These are phyloP conservation scores for Talaromyces trachyspermus DNA, from an alignment of 495 filamentous ascomycete species.

Conservation along the genomic window DNA sequence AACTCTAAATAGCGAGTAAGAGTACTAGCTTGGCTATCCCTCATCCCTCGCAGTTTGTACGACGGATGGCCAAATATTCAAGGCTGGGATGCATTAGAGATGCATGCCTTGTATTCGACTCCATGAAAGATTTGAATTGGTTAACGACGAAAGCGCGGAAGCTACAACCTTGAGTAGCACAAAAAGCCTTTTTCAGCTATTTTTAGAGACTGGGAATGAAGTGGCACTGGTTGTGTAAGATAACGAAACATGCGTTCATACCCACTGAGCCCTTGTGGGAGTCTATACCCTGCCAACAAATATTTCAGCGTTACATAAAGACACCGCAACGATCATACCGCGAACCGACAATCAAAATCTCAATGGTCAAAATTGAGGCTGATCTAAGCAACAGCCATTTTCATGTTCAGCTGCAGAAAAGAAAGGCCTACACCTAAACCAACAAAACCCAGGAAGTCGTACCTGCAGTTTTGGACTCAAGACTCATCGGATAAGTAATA, in stretches of 20 bases:
- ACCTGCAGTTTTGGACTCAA: neutral
- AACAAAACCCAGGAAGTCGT: neutral
- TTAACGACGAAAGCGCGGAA: too few species aligned
- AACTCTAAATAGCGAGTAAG: too few species aligned
- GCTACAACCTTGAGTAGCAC: too few species aligned
- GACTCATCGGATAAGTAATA: constrained; percentile 3
- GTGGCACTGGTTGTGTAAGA: constrained; percentile 15
- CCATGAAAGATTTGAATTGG: too few species aligned
- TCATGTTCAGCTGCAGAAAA: too few species aligned
- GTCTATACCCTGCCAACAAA: neutral
- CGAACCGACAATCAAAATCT: neutral
- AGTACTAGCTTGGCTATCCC: too few species aligned
- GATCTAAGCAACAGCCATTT: too few species aligned
- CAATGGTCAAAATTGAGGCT: neutral
- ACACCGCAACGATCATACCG: neutral
- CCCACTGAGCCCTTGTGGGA: neutral
- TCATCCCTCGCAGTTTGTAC: too few species aligned
- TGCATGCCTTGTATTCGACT: too few species aligned
- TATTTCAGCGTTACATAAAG: neutral
- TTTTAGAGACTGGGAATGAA: constrained; percentile 47
- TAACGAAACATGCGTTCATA: neutral
- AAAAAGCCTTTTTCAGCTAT: constrained; percentile 41
- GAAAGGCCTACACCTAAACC: too few species aligned
- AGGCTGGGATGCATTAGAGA: too few species aligned
- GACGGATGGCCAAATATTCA: too few species aligned